Conservation (phyloP, 257 asterid species). For the Solanum infundibuliforme region DNA sequence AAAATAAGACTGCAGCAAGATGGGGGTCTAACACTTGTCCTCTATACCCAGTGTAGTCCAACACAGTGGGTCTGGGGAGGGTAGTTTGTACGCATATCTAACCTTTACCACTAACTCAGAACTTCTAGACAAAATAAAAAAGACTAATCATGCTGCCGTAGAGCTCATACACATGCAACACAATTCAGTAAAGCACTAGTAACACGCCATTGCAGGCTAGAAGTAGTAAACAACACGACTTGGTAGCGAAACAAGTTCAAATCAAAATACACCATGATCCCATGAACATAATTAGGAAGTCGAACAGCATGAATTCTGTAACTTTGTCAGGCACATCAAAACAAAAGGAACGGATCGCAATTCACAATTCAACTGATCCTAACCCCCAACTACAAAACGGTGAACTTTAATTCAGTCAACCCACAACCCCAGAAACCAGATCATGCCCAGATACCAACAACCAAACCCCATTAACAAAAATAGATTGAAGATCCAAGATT, state of each 20-base stretch:
- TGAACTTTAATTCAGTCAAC: neutral
- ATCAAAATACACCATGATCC: neutral
- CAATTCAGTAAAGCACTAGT: neutral
- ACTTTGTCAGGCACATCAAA: neutral
- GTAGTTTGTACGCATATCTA: neutral
- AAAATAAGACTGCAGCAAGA: neutral
- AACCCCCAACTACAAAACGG: neutral
- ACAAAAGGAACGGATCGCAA: neutral
- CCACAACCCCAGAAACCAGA: neutral
- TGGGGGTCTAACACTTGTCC: neutral
- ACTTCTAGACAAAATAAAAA: neutral
- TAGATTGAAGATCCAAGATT: neutral
- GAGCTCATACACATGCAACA: neutral
- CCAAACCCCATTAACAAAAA: neutral
- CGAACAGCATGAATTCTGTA: neutral
- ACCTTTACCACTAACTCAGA: neutral
- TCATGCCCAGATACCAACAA: neutral
- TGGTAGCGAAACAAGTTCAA: neutral
- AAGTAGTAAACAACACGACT: neutral
- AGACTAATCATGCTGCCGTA: neutral
- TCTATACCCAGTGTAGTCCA: neutral
- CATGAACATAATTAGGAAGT: neutral
- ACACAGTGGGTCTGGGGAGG: neutral
- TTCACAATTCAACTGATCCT: neutral
- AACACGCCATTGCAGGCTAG: neutral